Evolutionary conservation across 169 alveolate species (phyloP).

Genomic region (Eimeria praecox): DNA sequence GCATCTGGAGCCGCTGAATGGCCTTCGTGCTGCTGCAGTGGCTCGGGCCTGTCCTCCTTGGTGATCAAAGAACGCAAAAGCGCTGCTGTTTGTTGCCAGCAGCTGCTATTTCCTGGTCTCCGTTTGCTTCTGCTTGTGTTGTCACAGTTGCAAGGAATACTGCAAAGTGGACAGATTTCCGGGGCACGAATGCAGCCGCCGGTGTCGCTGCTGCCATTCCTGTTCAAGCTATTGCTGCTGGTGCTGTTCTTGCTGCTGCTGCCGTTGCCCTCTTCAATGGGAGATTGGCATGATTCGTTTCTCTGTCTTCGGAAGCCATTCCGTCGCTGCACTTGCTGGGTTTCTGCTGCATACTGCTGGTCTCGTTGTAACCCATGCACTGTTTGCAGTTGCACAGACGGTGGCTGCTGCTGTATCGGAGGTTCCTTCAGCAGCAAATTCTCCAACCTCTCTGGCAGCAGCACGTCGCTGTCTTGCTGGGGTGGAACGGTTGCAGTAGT

Average conservation of each 20-base stretch:
- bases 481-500: background rate
- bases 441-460: slow-evolving; percentile 30
- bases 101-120: slow-evolving; percentile 59
- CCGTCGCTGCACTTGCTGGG: background rate
- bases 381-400: background rate
- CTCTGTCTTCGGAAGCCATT: background rate
- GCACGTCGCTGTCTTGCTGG: background rate
- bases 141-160: background rate
- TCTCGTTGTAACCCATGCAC: background rate
- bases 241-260: background rate
- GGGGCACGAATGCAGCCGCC: background rate
- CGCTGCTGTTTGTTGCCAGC: slow-evolving; percentile 58
- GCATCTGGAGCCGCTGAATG: background rate
- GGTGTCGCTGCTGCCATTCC: background rate
- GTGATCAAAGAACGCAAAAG: slow-evolving; percentile 40
- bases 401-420: background rate
- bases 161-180: background rate
- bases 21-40: background rate
- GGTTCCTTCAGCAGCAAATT: slow-evolving; percentile 4
- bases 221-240: background rate
- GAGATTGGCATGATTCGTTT: background rate
- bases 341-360: background rate
- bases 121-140: slow-evolving; percentile 25
- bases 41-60: background rate
- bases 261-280: slow-evolving; percentile 1